These are phyloP conservation scores for Leccinum imitatum DNA, from an alignment of 768 basidiomycete genomes.

Conservation along the genomic window DNA sequence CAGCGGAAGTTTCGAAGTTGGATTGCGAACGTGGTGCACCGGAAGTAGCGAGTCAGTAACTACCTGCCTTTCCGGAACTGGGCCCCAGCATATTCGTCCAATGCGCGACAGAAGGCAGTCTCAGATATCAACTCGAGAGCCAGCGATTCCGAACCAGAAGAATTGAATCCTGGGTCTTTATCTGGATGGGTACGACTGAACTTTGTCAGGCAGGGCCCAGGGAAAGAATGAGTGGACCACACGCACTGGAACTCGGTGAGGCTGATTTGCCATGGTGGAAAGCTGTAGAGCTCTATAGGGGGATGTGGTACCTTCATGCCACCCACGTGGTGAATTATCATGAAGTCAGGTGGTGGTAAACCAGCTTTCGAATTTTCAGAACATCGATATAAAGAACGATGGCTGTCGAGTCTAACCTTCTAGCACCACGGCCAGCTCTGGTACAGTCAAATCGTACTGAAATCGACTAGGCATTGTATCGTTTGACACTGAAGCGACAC, in stretches of 20 bases:
- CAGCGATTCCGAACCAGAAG: neutral
- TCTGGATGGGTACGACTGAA: slow-evolving; percentile 25
- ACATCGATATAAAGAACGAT: slow-evolving; percentile 2
- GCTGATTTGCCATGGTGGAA: slow-evolving; percentile 85
- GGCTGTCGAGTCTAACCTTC: slow-evolving; percentile 49
- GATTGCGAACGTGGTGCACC: slow-evolving; percentile 7
- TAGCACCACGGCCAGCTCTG: slow-evolving; percentile 47
- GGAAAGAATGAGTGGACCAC: neutral
- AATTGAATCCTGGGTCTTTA: slow-evolving; percentile 3
- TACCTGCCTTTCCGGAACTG: slow-evolving; percentile 81
- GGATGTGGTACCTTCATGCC: slow-evolving; percentile 35
- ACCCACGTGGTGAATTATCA: slow-evolving; percentile 66
- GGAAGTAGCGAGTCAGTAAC: slow-evolving; percentile 5
- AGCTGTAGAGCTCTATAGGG: slow-evolving; percentile 69
- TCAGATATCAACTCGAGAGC: slow-evolving; percentile 43
- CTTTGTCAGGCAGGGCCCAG: slow-evolving; percentile 2
- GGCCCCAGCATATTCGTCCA: slow-evolving; percentile 71
- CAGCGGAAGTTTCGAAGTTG: neutral
- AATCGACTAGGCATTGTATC: neutral
- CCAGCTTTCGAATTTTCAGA: slow-evolving; percentile 45
- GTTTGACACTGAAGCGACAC: slow-evolving; percentile 3
- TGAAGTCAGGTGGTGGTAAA: slow-evolving; percentile 69
- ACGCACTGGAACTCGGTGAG: slow-evolving; percentile 79
- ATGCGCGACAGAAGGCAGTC: slow-evolving; percentile 59
- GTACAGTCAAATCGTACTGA: slow-evolving; percentile 40